phyloP scores from a whole-genome alignment of 2,329 filamentous ascomycete species.

The Emergomyces orientalis region DNA sequence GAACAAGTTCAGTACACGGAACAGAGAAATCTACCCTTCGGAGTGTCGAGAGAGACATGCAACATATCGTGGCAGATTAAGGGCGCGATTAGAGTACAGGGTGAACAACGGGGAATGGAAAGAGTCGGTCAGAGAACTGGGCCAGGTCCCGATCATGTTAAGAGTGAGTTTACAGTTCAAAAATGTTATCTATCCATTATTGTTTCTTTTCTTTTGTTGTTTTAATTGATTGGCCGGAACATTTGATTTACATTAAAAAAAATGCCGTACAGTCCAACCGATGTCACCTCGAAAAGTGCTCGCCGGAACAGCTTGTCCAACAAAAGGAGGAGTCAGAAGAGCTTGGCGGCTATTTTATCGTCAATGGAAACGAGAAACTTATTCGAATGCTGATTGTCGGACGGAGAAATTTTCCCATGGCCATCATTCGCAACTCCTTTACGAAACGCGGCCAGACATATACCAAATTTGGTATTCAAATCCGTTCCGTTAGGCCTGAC shows the following conservation, averaged over 20 bases:
- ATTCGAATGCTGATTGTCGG: slow-evolving; percentile 87
- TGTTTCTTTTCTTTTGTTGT: slow-evolving; percentile 8
- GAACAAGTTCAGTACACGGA: slow-evolving; percentile 71
- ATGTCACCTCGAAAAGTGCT: slow-evolving; percentile 81
- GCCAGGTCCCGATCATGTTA: slow-evolving; percentile 86
- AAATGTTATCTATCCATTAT: not conserved
- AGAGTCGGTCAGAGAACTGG: slow-evolving; percentile 75
- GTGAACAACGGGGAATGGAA: slow-evolving; percentile 80
- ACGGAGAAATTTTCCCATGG: slow-evolving; percentile 88
- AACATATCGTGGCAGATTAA: slow-evolving; percentile 80
- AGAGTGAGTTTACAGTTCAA: slow-evolving; percentile 48
- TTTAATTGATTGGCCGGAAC: not conserved
- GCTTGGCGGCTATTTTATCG: slow-evolving; percentile 90
- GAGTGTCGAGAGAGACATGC: slow-evolving; percentile 92
- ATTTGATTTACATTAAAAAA: slow-evolving; percentile 6
- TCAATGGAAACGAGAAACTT: slow-evolving; percentile 96
- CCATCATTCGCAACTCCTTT: slow-evolving; percentile 85
- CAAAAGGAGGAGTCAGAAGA: slow-evolving; percentile 95
- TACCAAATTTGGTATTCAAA: slow-evolving; percentile 80
- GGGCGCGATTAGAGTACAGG: slow-evolving; percentile 71
- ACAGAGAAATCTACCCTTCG: slow-evolving; percentile 77
- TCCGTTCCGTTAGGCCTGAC: slow-evolving; percentile 88
- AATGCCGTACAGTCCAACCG: slow-evolving; percentile 59
- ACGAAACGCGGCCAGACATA: slow-evolving; percentile 77
- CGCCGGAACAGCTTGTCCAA: slow-evolving; percentile 71